Base-by-base conservation (phyloP, 345 rosid genomes). In the Gossypium australe region DNA sequence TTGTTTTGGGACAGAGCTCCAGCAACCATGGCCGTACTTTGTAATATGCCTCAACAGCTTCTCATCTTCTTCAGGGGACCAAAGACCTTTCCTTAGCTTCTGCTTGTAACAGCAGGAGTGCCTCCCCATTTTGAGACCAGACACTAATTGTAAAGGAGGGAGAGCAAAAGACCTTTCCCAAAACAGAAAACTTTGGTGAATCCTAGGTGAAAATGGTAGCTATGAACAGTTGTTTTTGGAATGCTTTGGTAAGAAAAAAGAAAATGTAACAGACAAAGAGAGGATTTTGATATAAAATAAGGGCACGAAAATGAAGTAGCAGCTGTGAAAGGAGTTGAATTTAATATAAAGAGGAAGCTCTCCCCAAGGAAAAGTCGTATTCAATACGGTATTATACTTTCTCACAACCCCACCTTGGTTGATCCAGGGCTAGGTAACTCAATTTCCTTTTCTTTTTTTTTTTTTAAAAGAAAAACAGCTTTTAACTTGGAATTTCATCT, bases 61-160 rank as follows among this genome's bases (percentile, higher is more conserved):
- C 86, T 94, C 98, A 80, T 94, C 98, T 78, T 94, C 98, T 80
- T 94, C 97, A 43, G 98, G 98, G n/a, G 98, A 94, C 98, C 98
- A 94, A 45, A 94, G 90, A 20, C 98, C 98, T 86, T 94, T 94
- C 88, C 97, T 86, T 38, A 94, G 85, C 86, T 94, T 94, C 88
- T 94, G 97, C 83, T 92, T 94, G 89, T 87, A 87, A 84, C 97
- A 94, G 74, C 98, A 94, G 57, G 98, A 92, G 83, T 90, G 97
- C 84, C 94, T 90, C 75, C 98, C 98, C 98, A 94, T 94, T 80
- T 81, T 58, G 55, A 65, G 81, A 48, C 73, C 75, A 63, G 57
- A 70, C 70, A 34, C 24, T 4, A 25, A 60, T 34, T 25, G 52
- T 38, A 67, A 62, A 77, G 44, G 41, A 75, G 71, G 58, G 29